Evolutionary conservation across 1,139 yeast genomes (phyloP).

Genomic region (Debaryomyces coudertii): DNA sequence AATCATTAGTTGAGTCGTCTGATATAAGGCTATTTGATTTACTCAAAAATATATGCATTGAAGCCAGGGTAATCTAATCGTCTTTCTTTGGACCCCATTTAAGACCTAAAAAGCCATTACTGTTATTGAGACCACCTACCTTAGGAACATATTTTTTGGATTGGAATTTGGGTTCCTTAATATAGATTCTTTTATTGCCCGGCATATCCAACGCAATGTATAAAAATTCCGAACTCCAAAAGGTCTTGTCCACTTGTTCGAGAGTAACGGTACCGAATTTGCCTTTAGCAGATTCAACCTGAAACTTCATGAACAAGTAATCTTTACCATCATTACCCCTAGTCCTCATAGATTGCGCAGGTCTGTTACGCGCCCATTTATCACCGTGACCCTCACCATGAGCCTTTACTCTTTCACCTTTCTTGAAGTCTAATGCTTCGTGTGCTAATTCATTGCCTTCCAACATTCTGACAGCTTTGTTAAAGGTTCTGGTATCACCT

Average conservation of each 20-base stretch:
- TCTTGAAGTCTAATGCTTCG: constrained; percentile 54
- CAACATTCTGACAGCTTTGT: constrained; percentile 76
- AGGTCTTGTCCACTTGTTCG: constrained; percentile 72
- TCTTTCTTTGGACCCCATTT: constrained; percentile 83
- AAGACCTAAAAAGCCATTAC: constrained; percentile 71
- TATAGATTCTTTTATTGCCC: constrained; percentile 66
- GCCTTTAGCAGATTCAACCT: constrained; percentile 66
- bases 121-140: constrained; percentile 20
- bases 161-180: constrained; percentile 65
- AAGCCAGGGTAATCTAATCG: constrained; percentile 19
- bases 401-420: constrained; percentile 71
- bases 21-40: not conserved
- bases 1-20: not conserved
- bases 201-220: constrained; percentile 79
- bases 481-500: constrained; percentile 88
- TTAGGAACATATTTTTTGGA: constrained; percentile 40
- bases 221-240: constrained; percentile 71
- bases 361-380: constrained; percentile 87
- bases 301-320: constrained; percentile 82
- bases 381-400: constrained; percentile 75
- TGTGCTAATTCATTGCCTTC: constrained; percentile 69
- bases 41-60: constrained; percentile 1
- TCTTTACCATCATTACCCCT: constrained; percentile 75
- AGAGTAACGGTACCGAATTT: constrained; percentile 68
- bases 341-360: constrained; percentile 60